A percentile compares a stretch with the other conserved stretches of the same genome.
Conservation (phyloP, 805 yeast genomes). For the Isabelozyma heimii region DNA sequence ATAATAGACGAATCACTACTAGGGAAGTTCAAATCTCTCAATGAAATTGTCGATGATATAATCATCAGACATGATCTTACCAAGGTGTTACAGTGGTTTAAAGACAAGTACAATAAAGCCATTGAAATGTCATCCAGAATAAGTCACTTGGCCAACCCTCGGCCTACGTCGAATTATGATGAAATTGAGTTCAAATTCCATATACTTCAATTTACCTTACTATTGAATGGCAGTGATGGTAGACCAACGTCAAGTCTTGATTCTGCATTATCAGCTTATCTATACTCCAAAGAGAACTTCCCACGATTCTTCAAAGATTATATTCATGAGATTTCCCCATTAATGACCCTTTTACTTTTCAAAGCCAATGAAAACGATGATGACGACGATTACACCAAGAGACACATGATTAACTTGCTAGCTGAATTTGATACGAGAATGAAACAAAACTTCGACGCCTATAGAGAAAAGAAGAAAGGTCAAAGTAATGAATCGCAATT, state of each 20-base stretch:
- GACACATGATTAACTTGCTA: conserved; percentile 14
- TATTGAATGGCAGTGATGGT: conserved; percentile 10
- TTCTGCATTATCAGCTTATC: conserved; percentile 29
- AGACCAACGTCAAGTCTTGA: conserved; percentile 13
- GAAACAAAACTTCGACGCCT: conserved; percentile 18
- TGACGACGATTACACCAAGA: conserved; percentile 8
- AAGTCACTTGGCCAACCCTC: background rate
- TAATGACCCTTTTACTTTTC: conserved; percentile 28
- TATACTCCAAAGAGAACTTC: conserved; percentile 38
- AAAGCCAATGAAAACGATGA: conserved; percentile 6
- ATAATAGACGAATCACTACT: conserved; percentile 22
- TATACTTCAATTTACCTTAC: conserved; percentile 33
- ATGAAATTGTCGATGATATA: conserved; percentile 34
- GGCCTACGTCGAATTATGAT: conserved; percentile 3
- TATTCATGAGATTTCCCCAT: conserved; percentile 31
- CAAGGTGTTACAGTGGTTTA: conserved; percentile 33
- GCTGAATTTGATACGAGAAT: conserved; percentile 21
- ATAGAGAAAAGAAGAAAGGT: background rate
- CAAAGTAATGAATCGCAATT: conserved; percentile 18
- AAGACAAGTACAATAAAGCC: conserved; percentile 13
- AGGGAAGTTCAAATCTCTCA: conserved; percentile 23
- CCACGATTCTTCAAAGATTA: conserved; percentile 29
- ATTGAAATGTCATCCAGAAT: background rate
- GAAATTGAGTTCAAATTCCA: conserved; percentile 41
- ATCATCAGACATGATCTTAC: conserved; percentile 27